Base-by-base conservation (phyloP, 202 grass and related monocot species). In the Panicum virgatum region DNA sequence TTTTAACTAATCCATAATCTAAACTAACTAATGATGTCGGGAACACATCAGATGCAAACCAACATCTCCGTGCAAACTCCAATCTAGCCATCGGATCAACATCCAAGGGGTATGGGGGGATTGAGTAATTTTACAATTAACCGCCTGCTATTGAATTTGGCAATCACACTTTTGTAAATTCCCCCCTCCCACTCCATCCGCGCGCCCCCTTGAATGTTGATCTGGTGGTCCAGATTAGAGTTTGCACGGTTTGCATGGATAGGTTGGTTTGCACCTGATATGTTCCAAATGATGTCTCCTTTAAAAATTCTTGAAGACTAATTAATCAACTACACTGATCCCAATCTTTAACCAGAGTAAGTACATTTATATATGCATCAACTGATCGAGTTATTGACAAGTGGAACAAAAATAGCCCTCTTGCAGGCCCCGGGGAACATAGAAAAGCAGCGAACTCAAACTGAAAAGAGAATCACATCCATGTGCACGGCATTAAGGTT, bases 401-500 rank as follows among this genome's bases (percentile, higher is more conserved):
- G 54, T 65, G 38, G 71, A 77, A 39, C 1, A 89, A 81, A 52
- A 75, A 72, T 56, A 56, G 26, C 43, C 43, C 7, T 45, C 52
- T 38, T 70, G 62, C 45, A 70, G 73, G 26, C 59, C 58, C 70
- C 47, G 15, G 25, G 14, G 36, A 34, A 44, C 12, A 63, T 40
- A 56, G 9, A 59, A 53, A 47, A 19, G 12, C 32, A 32, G 75
- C 12, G 10, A 86, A 72, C 38, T 69, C 36, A 63, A 76, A 69
- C 52, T 56, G 26, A 80, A 68, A 54, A 76, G 54, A 60, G 12
- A 70, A 73, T 46, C 22, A 29, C 78, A 39, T 82, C 72, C 78
- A 89, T 78, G 73, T 82, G 82, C 82, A 51, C 9, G 20, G 30
- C 82, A 82, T 72, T 82, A 63, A 77, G 71, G 77, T 89, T 81